Evolutionary conservation across 352 stramenopile genomes (phyloP).

Genomic region (Aphanomyces invadans): DNA sequence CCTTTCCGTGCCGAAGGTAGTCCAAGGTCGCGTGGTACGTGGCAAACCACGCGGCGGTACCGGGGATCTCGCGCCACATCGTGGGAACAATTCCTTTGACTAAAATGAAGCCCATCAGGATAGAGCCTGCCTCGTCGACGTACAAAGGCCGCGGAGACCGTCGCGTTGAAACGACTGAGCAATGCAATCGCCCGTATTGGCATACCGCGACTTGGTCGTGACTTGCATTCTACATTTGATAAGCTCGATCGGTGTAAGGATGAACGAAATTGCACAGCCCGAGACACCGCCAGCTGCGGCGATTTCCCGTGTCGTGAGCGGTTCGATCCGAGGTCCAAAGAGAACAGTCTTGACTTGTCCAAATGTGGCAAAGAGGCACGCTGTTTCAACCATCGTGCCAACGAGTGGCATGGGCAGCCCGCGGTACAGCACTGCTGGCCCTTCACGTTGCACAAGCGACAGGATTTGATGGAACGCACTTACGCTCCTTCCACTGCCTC

Average conservation of each 20-base stretch:
- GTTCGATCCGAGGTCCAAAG: slow-evolving; percentile 20
- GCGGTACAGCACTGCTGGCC: slow-evolving; percentile 15
- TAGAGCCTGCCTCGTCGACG: no score
- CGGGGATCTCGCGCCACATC: slow-evolving; percentile 36
- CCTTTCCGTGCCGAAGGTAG: slow-evolving; percentile 20
- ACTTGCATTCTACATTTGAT: slow-evolving; percentile 41
- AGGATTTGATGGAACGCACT: slow-evolving; percentile 9
- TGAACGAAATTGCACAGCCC: slow-evolving; percentile 31
- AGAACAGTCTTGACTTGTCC: slow-evolving; percentile 23
- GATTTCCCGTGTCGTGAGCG: slow-evolving; percentile 32
- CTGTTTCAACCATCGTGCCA: slow-evolving; percentile 22
- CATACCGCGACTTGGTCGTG: slow-evolving; percentile 27
- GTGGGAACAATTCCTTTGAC: slow-evolving; percentile 34
- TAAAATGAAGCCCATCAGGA: slow-evolving; percentile 1
- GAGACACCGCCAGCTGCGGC: slow-evolving; percentile 30
- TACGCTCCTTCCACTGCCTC: neutral
- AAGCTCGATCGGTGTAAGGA: slow-evolving; percentile 40
- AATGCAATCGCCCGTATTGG: slow-evolving; percentile 32
- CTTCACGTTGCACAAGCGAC: slow-evolving; percentile 13
- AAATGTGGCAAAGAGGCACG: slow-evolving; percentile 23
- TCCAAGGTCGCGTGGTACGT: slow-evolving; percentile 31
- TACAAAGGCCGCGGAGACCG: slow-evolving; percentile 31
- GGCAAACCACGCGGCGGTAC: slow-evolving; percentile 40
- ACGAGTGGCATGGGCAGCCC: slow-evolving; percentile 23
- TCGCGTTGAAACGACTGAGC: slow-evolving; percentile 33